Evolutionary conservation across 129 eudicot species (phyloP), one percentile per base, ranked within the genome.

Genomic region (Flaveria sonorensis): DNA sequence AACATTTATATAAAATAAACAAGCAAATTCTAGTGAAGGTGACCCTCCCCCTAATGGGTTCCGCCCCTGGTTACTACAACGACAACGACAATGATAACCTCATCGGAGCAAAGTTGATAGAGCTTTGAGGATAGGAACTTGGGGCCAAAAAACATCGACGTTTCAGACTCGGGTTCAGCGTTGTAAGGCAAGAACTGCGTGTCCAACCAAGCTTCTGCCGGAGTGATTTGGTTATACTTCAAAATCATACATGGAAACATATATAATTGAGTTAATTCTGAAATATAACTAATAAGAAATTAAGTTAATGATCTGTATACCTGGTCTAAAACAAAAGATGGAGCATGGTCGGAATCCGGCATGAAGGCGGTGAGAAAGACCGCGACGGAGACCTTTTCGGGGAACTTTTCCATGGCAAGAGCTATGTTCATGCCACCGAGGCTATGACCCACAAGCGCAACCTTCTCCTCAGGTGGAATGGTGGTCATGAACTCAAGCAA

Each of bases 371-470:
- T 21, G 42, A 87, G 19, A 43, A 85, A 89, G 70, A 89, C 87
- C 4, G 79, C 90, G 6, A 73, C 84, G 1, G 81, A 18, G 40
- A 89, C 60, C 73, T 89, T 89, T 19, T 85, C 70, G 5, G 96
- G 96, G 85, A 77, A 89, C 79, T 66, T 77, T 12, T 89, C 92
- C 85, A 85, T 85, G 30, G 87, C 96, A 10, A 87, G 86, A 16
- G 87, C 87, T 50, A 89, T 21, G 79, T 55, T 81, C 59, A 89
- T 14, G n/a, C 96, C 96, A 0, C 92, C 92, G 24, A 85, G 62
- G 75, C 96, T 87, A 71, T 89, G 96, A 23, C 92, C 96, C 1
- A 89, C 88, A 11, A 89, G 43, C 51, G 85, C 83, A 43, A 89
- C 96, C 85, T 85, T 91, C 72, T 91, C 88, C 39, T 67, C 77